phyloP scores from a whole-genome alignment of 371 early-diverging fungal species.

The Mortierella sp. region DNA sequence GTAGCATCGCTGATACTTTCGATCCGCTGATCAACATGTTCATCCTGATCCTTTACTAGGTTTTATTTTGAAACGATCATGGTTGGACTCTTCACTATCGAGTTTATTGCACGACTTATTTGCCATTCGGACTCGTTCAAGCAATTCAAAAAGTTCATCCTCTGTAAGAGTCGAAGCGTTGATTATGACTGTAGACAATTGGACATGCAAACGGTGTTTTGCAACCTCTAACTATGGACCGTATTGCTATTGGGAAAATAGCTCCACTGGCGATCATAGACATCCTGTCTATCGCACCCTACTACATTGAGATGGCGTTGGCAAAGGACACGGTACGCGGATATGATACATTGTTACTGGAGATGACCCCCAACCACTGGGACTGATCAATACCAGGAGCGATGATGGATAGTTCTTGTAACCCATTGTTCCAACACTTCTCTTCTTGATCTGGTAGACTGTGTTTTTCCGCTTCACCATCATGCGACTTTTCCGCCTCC shows the following conservation, averaged over 20 bases:
- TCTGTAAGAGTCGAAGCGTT: slow-evolving; percentile 42
- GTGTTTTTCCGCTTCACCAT: slow-evolving; percentile 89
- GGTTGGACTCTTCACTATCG: slow-evolving; percentile 82
- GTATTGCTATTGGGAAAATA: slow-evolving; percentile 14
- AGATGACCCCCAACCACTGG: not conserved
- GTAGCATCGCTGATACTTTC: no score
- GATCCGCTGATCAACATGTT: no score
- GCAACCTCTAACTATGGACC: not conserved
- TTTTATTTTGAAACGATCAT: slow-evolving; percentile 80
- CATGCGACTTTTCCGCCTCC: slow-evolving; percentile 80
- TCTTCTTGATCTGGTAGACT: slow-evolving; percentile 54
- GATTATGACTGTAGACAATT: not conserved
- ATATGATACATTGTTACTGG: no score
- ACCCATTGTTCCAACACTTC: no score
- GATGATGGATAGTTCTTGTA: not conserved
- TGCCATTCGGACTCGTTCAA: slow-evolving; percentile 73
- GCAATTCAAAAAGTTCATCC: slow-evolving; percentile 62
- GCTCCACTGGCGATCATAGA: slow-evolving; percentile 84
- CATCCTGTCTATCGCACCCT: slow-evolving; percentile 83
- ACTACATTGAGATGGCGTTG: slow-evolving; percentile 79
- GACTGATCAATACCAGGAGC: not conserved
- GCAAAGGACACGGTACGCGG: slow-evolving; percentile 71
- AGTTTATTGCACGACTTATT: slow-evolving; percentile 75
- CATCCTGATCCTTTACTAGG: slow-evolving; percentile 53
- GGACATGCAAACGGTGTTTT: not conserved